Base-by-base conservation (phyloP, 2,329 filamentous ascomycete species). In the Cladosporium sp. region DNA sequence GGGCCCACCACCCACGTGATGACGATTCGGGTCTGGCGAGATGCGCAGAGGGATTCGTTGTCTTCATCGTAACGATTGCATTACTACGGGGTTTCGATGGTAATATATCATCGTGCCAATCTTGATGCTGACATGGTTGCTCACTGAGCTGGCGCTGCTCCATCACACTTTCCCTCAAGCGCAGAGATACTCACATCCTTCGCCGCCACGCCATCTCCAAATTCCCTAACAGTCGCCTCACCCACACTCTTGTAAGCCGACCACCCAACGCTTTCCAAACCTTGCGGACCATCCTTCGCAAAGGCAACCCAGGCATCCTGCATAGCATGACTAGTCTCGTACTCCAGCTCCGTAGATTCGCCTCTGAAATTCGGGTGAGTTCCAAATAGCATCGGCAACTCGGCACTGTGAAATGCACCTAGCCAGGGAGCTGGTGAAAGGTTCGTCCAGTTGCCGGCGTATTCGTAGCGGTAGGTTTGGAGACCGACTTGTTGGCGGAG, bases 401-500 rank as follows among this genome's bases (percentile, higher is more conserved):
- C 68, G 3, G 58, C 55, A 13, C 50, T 53, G 49, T 71, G 68
- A 38, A 64, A 71, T 2, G 62, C 66, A 2, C 65, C 63, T 7
- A 45, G 40, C 33, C 55, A 51, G 1, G 55, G 56, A 35, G 53
- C 56, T 15, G 53, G 38, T 4, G 46, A 39, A 15, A 57, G 48
- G 43, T 66, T 66, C 11, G 62, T 55, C 42, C 57, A 67, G 53
- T 57, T 52, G 25, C 57, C 62, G 18, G 58, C 57, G 52, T 66
- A 67, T 22, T 53, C 52, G 53, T 64, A 67, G 40, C 61, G 58
- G 57, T 59, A 66, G 22, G 58, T 55, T 3, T 19, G 22, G n/a
- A 43, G 39, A 22, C 40, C 48, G n/a, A 39, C 38, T 19, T 43
- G 48, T 13, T 50, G 39, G 29, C 48, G 48, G 11, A 50, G 48